Evolutionary conservation across 176 grass and related monocot species (phyloP).

Genomic region (Dendrocalamus sinicus): DNA sequence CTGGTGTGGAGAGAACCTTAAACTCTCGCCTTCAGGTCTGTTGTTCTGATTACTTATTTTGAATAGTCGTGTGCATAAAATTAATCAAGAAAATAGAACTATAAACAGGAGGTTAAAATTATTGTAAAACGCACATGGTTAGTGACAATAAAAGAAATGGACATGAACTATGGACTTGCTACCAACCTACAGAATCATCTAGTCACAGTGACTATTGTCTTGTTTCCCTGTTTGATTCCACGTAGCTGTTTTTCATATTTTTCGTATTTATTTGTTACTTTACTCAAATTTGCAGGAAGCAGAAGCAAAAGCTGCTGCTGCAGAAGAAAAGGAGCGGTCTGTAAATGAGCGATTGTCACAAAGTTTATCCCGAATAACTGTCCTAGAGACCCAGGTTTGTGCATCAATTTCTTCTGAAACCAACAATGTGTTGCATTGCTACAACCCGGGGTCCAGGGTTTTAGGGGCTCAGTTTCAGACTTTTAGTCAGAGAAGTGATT

Average conservation of each 20-base stretch:
- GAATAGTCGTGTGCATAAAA: not conserved
- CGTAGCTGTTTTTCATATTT: not conserved
- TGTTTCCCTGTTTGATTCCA: not conserved
- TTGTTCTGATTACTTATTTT: slow-evolving; percentile 40
- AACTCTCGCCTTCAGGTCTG: slow-evolving; percentile 94
- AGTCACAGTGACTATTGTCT: not conserved
- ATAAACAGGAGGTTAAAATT: slow-evolving; percentile 6
- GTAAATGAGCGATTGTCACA: slow-evolving; percentile 93
- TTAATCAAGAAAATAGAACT: slow-evolving; percentile 23
- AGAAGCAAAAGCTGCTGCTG: slow-evolving; percentile 94
- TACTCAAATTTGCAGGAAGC: slow-evolving; percentile 83
- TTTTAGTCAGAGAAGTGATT: slow-evolving; percentile 19
- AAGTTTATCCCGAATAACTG: slow-evolving; percentile 78
- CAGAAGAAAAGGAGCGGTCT: slow-evolving; percentile 89
- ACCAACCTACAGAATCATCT: not conserved
- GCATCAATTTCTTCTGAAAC: not conserved
- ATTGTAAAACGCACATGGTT: not conserved
- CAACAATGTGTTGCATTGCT: not conserved
- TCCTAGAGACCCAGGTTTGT: slow-evolving; percentile 96
- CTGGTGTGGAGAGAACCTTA: slow-evolving; percentile 87
- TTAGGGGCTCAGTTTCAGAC: slow-evolving; percentile 23
- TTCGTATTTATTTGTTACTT: slow-evolving; percentile 8
- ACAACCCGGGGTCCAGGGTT: not conserved
- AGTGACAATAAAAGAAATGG: slow-evolving; percentile 6
- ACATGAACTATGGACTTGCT: not conserved